Percentiles rank a stretch among this genome's conserved stretches.
Evolutionary conservation across 2,329 filamentous ascomycete genomes (phyloP).

Genomic region (Calonectria leucothoes): DNA sequence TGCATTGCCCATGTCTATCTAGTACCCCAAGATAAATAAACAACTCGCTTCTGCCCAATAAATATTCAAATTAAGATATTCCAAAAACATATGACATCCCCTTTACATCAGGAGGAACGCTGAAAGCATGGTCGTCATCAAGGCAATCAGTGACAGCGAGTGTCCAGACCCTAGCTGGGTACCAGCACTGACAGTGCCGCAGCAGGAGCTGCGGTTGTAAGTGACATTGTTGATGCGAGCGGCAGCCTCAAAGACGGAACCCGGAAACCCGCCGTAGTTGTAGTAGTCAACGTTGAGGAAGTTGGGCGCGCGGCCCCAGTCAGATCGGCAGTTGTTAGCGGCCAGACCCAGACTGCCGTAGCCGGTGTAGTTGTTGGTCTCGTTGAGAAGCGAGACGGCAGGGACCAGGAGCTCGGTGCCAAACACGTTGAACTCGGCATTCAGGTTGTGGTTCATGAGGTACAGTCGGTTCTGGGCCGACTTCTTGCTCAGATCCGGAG

Average conservation of each 20-base stretch:
- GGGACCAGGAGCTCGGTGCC: constrained; percentile 76
- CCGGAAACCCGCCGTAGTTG: constrained; percentile 73
- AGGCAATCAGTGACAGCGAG: constrained; percentile 30
- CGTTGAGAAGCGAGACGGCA: constrained; percentile 75
- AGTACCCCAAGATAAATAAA: constrained; percentile 25
- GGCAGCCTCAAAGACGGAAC: constrained; percentile 82
- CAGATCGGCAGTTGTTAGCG: constrained; percentile 68
- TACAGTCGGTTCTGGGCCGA: constrained; percentile 76
- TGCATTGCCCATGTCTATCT: constrained; percentile 26
- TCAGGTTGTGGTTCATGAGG: constrained; percentile 92
- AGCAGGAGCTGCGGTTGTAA: constrained; percentile 68
- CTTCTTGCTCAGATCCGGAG: constrained; percentile 69
- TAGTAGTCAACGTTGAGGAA: constrained; percentile 89
- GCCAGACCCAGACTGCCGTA: constrained; percentile 74
- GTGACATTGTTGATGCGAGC: constrained; percentile 78
- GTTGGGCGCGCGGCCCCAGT: constrained; percentile 79
- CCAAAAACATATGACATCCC: not conserved
- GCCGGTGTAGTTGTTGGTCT: constrained; percentile 76
- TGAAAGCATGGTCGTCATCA: constrained; percentile 36
- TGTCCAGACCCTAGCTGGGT: constrained; percentile 29
- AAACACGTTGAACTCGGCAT: constrained; percentile 78
- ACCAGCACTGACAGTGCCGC: constrained; percentile 57
- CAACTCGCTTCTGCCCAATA: constrained; percentile 28
- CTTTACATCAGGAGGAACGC: constrained; percentile 35
- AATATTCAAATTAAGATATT: not conserved